phyloP scores from a whole-genome alignment of 2,329 filamentous ascomycete species.

The Claviceps pazoutovae region DNA sequence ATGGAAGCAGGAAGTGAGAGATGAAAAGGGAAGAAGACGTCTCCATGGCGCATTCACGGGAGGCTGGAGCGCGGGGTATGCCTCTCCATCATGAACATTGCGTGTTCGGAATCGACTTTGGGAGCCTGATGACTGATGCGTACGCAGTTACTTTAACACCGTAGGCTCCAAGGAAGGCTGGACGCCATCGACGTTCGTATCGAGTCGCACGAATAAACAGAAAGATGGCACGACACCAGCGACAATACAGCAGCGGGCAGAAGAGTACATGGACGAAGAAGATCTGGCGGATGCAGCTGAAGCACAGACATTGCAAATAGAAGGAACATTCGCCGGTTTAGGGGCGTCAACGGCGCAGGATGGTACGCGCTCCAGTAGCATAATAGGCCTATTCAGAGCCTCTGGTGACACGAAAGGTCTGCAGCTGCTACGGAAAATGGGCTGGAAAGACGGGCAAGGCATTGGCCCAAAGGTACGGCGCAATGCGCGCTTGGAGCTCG shows the following conservation, averaged over 20 bases:
- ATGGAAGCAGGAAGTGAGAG: conserved; percentile 97
- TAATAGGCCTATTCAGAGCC: conserved; percentile 59
- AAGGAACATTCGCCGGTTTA: conserved; percentile 59
- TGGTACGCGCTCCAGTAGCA: conserved; percentile 29
- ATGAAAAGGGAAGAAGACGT: conserved; percentile 79
- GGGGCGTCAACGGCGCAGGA: conserved; percentile 51
- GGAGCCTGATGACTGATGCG: neutral
- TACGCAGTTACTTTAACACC: conserved; percentile 81
- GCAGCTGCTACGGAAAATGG: conserved; percentile 79
- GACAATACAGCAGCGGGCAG: conserved; percentile 48
- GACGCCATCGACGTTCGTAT: conserved; percentile 84
- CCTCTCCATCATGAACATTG: conserved; percentile 2
- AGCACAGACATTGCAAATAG: conserved; percentile 58
- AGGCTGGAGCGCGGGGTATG: conserved; percentile 89
- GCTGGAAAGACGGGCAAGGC: conserved; percentile 88
- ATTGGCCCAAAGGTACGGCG: conserved; percentile 77
- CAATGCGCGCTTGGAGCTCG: conserved; percentile 49
- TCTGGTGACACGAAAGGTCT: conserved; percentile 76
- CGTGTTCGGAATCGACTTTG: neutral
- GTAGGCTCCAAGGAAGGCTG: conserved; percentile 98
- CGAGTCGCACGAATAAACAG: conserved; percentile 66
- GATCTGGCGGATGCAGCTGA: conserved; percentile 81
- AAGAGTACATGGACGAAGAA: conserved; percentile 98
- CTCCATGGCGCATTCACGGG: conserved; percentile 94
- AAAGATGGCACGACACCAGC: conserved; percentile 40